Conservation (phyloP, 2,329 filamentous ascomycete species). For the Dryadomyces quercus-mongolicae region DNA sequence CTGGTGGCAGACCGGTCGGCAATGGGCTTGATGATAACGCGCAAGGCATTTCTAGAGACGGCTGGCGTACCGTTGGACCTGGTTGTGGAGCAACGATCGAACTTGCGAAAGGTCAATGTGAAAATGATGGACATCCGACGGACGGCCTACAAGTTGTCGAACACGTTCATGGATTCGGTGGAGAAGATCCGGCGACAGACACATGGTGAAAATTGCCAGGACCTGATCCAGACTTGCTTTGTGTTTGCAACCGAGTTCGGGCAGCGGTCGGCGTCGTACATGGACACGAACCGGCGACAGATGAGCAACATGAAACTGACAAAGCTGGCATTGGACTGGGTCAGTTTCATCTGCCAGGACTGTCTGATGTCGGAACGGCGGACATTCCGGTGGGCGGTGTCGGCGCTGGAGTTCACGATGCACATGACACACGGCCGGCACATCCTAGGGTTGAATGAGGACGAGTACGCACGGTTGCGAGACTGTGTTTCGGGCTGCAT, state of each 20-base stretch:
- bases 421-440: constrained; percentile 90
- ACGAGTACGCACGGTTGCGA: constrained; percentile 73
- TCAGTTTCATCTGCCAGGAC: constrained; percentile 95
- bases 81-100: constrained; percentile 83
- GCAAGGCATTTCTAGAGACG: constrained; percentile 63
- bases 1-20: constrained; percentile 83
- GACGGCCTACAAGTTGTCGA: constrained; percentile 90
- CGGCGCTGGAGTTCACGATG: constrained; percentile 93
- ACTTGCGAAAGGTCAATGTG: constrained; percentile 81
- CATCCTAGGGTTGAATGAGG: constrained; percentile 79
- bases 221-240: constrained; percentile 95
- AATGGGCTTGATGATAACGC: constrained; percentile 64
- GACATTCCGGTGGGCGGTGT: constrained; percentile 94
- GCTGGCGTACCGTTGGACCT: constrained; percentile 79
- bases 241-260: constrained; percentile 98
- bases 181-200: constrained; percentile 85
- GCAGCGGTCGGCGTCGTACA: constrained; percentile 84
- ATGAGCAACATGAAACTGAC: constrained; percentile 97
- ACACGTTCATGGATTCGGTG: constrained; percentile 97
- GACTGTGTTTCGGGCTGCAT: constrained; percentile 93
- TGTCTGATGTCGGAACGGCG: constrained; percentile 88
- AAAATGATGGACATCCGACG: constrained; percentile 90
- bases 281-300: constrained; percentile 87
- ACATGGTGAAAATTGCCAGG: constrained; percentile 73
- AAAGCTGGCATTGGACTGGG: constrained; percentile 88